Percentiles rank a stretch among this genome's conserved stretches.
phyloP scores from a whole-genome alignment of 75 land plant species.

The Pinus tabuliformis region DNA sequence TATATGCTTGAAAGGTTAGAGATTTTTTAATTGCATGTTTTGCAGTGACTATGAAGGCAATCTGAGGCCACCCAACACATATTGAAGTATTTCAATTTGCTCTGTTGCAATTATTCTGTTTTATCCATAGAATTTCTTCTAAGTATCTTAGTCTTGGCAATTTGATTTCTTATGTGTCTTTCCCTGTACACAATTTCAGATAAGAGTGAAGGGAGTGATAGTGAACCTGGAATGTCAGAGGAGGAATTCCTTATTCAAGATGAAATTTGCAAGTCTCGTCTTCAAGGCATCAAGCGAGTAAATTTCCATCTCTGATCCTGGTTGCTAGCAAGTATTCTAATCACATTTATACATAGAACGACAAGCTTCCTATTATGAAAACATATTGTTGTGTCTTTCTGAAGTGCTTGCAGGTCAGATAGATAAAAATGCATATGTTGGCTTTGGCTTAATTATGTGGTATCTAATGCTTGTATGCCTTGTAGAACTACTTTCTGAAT shows the following conservation, averaged over 20 bases:
- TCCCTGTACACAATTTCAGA: conserved; percentile 26
- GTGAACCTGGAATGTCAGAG: conserved; percentile 59
- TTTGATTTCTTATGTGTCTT: not conserved
- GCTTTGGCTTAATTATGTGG: not conserved
- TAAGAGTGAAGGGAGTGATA: conserved; percentile 63
- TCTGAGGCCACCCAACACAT: not conserved
- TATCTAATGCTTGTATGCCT: not conserved
- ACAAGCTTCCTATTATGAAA: not conserved
- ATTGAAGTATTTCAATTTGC: not conserved
- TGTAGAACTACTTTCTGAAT: not conserved
- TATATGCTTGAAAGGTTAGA: not conserved
- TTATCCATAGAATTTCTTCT: not conserved
- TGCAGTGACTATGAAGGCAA: conserved; percentile 1
- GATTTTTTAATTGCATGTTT: not conserved
- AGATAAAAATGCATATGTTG: not conserved
- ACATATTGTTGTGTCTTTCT: not conserved
- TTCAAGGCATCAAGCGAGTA: conserved; percentile 87
- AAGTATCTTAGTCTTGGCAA: not conserved
- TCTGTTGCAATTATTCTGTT: not conserved
- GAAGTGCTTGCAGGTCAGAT: not conserved
- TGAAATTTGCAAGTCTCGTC: conserved; percentile 84
- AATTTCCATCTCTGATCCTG: conserved; percentile 13
- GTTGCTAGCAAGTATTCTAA: not conserved
- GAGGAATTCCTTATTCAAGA: conserved; percentile 81
- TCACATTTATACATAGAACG: not conserved